A percentile compares a stretch with the other conserved stretches of the same genome.
phyloP scores from a whole-genome alignment of 371 early-diverging fungal genomes.

The Gilbertella persicaria region DNA sequence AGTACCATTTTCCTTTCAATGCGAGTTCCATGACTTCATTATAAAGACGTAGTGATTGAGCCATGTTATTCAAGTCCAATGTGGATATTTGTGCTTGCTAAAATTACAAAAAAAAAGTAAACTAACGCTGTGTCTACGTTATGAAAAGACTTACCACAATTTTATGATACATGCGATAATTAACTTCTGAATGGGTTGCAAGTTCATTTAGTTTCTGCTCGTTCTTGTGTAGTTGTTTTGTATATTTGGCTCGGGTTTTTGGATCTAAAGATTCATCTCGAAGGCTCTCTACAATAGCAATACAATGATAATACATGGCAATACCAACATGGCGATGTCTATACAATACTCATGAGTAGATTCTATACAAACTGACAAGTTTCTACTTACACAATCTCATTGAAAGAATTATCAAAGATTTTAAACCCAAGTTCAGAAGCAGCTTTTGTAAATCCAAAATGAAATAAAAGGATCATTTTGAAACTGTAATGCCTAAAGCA shows the following conservation, averaged over 20 bases:
- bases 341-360: background rate
- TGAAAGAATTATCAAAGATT: slow-evolving; percentile 28
- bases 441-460: slow-evolving; percentile 39
- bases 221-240: slow-evolving; percentile 18
- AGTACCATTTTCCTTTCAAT: slow-evolving; percentile 27
- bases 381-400: slow-evolving; percentile 30
- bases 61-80: slow-evolving; percentile 12
- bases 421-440: slow-evolving; percentile 42
- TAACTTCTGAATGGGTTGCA: slow-evolving; percentile 34
- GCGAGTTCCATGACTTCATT: slow-evolving; percentile 34
- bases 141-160: slow-evolving; percentile 37
- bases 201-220: slow-evolving; percentile 26
- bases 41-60: slow-evolving; percentile 16
- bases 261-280: slow-evolving; percentile 27
- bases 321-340: slow-evolving; percentile 45
- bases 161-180: slow-evolving; percentile 40
- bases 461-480: slow-evolving; percentile 45
- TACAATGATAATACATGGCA: slow-evolving; percentile 42
- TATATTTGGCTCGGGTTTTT: slow-evolving; percentile 21
- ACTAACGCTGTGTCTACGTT: no score
- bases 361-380: background rate
- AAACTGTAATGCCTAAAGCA: slow-evolving; percentile 33
- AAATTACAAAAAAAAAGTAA: background rate
- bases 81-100: slow-evolving; percentile 41
- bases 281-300: slow-evolving; percentile 37